Percentiles rank a stretch among this genome's conserved stretches.
Evolutionary conservation across 352 stramenopile genomes (phyloP).

Genomic region (Phytophthora cajani): DNA sequence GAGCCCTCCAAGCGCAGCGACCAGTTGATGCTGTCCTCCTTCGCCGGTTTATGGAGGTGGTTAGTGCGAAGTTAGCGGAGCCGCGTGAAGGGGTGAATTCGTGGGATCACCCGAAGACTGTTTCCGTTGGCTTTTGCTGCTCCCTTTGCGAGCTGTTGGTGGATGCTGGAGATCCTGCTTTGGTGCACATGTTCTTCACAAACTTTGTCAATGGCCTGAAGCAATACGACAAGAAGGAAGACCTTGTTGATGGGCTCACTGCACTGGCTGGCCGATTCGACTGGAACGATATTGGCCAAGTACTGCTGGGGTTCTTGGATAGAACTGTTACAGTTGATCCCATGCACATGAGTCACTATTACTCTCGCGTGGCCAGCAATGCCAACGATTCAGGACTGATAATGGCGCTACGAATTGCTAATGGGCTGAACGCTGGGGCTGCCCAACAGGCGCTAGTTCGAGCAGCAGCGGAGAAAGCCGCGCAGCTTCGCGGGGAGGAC

Average conservation of each 20-base stretch:
- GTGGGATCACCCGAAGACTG: neutral
- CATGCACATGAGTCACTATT: neutral
- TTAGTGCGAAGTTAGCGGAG: neutral
- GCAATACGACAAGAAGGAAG: neutral
- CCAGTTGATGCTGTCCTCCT: neutral
- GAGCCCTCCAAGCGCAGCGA: neutral
- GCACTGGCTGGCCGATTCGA: neutral
- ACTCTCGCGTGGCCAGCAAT: neutral
- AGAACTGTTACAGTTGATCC: neutral
- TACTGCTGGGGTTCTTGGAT: neutral
- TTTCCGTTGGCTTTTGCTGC: neutral
- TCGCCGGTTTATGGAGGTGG: constrained; percentile 6
- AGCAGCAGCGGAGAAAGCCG: neutral
- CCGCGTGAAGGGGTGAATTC: neutral
- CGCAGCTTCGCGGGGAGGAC: neutral
- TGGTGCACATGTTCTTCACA: neutral
- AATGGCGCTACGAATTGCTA: neutral
- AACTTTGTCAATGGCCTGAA: neutral
- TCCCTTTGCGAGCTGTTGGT: neutral
- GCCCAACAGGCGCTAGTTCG: neutral
- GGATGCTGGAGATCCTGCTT: neutral
- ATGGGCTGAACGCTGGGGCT: neutral
- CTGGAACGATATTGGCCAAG: neutral
- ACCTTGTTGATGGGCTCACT: neutral
- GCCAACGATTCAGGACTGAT: neutral